These are phyloP conservation scores for Akanthomyces muscarius DNA, from an alignment of 2,329 filamentous ascomycete species.

Conservation along the genomic window DNA sequence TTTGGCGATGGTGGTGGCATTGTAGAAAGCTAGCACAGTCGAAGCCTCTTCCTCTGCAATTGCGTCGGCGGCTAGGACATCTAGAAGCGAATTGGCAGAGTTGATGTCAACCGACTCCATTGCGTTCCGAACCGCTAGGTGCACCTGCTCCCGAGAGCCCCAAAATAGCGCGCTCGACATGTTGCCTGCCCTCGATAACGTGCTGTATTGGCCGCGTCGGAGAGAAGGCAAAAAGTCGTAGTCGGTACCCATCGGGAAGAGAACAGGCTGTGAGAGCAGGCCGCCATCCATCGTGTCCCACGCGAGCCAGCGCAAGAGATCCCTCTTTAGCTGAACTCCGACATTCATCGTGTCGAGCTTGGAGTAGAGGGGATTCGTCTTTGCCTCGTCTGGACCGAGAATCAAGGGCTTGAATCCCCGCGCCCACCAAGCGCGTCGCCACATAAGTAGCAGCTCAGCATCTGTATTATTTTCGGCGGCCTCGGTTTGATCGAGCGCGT, in stretches of 20 bases:
- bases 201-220: constrained; percentile 69
- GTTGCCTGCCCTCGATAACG: constrained; percentile 69
- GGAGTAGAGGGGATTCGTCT: constrained; percentile 74
- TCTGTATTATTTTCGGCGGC: constrained; percentile 66
- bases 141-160: constrained; percentile 62
- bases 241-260: constrained; percentile 78
- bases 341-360: constrained; percentile 62
- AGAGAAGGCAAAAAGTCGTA: constrained; percentile 69
- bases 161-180: constrained; percentile 70
- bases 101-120: constrained; percentile 54
- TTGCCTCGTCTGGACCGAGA: constrained; percentile 73
- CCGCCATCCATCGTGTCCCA: constrained; percentile 91
- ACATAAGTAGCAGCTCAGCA: constrained; percentile 73
- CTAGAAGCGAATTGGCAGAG: constrained; percentile 58
- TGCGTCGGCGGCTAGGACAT: constrained; percentile 53
- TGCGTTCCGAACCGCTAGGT: constrained; percentile 57
- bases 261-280: constrained; percentile 71
- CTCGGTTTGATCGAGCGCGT: constrained; percentile 60
- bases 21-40: constrained; percentile 74
- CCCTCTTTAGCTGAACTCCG: constrained; percentile 58
- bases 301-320: constrained; percentile 81
- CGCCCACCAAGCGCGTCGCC: constrained; percentile 94
- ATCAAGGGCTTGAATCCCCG: constrained; percentile 86
- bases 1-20: constrained; percentile 53
- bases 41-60: constrained; percentile 64